These are phyloP conservation scores for Lactarius pseudohatsudake DNA, from an alignment of 768 basidiomycete genomes.

Conservation along the genomic window DNA sequence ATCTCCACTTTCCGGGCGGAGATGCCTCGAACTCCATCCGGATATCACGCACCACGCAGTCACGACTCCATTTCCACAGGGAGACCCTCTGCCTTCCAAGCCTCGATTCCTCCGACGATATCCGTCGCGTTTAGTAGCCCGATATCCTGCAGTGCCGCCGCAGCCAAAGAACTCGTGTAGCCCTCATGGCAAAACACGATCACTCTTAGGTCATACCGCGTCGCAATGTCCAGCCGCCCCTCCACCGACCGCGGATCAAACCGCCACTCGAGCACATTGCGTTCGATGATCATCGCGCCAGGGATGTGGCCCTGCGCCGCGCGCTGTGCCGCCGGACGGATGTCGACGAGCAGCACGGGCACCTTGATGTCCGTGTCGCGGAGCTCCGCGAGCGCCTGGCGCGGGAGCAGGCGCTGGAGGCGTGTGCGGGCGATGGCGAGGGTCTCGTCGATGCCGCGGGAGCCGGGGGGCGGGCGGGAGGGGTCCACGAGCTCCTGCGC, in stretches of 20 bases:
- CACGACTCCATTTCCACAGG: constrained; percentile 40
- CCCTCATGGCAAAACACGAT: constrained; percentile 79
- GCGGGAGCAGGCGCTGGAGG: constrained; percentile 61
- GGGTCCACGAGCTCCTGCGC: constrained; percentile 60
- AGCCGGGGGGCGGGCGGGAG: constrained; percentile 60
- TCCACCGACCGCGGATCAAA: constrained; percentile 65
- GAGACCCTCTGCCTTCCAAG: constrained; percentile 68
- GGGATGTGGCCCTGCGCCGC: constrained; percentile 56
- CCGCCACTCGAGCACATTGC: constrained; percentile 77
- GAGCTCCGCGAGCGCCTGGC: constrained; percentile 60
- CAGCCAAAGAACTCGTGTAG: constrained; percentile 70
- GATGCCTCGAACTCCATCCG: neutral
- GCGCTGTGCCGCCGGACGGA: constrained; percentile 64
- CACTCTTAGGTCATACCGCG: constrained; percentile 71
- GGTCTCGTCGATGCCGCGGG: constrained; percentile 56
- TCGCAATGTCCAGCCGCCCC: constrained; percentile 60
- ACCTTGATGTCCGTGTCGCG: constrained; percentile 46
- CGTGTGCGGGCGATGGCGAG: constrained; percentile 59
- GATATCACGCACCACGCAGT: neutral
- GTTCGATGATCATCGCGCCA: constrained; percentile 71
- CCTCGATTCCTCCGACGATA: constrained; percentile 69
- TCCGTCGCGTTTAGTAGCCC: constrained; percentile 76
- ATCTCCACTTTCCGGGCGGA: neutral
- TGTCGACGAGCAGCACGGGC: constrained; percentile 76
- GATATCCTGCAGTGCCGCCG: constrained; percentile 63